Evolutionary conservation across 116 monocot species (phyloP).

Genomic region (Trichopus zeylanicus): DNA sequence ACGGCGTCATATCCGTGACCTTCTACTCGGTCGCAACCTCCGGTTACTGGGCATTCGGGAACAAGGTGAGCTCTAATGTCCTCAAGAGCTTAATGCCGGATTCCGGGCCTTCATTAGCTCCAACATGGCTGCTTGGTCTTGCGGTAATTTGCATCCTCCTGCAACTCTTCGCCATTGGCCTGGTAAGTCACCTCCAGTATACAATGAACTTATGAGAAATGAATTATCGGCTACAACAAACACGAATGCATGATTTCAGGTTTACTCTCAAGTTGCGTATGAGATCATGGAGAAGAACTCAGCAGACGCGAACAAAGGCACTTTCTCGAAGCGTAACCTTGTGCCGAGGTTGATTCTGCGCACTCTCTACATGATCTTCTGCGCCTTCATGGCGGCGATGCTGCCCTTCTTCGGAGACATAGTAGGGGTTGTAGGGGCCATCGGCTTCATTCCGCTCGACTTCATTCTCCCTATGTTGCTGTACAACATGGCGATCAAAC

Average conservation of each 20-base stretch:
- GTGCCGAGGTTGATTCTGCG: conserved; percentile 50
- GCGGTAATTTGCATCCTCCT: conserved; percentile 66
- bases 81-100: conserved; percentile 68
- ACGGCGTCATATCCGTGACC: conserved; percentile 46
- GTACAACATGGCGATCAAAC: conserved; percentile 52
- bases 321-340: conserved; percentile 54
- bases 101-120: conserved; percentile 48
- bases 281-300: conserved; percentile 83
- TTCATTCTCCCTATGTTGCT: conserved; percentile 74
- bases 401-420: conserved; percentile 91
- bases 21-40: conserved; percentile 55
- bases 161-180: conserved; percentile 68
- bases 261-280: conserved; percentile 79
- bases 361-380: conserved; percentile 49
- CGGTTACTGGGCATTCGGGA: conserved; percentile 78
- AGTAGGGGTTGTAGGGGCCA: conserved; percentile 56
- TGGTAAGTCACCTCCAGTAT: conserved; percentile 21
- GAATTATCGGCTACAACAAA: background rate
- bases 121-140: conserved; percentile 66
- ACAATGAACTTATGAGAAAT: background rate
- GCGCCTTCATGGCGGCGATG: conserved; percentile 74
- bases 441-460: conserved; percentile 80
- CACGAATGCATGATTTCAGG: conserved; percentile 22
- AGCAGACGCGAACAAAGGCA: conserved; percentile 41
- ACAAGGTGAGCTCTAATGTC: conserved; percentile 59